Evolutionary conservation across 2,329 filamentous ascomycete genomes (phyloP), one percentile per base, ranked within the genome.

Genomic region (Coniochaeta hoffmannii): DNA sequence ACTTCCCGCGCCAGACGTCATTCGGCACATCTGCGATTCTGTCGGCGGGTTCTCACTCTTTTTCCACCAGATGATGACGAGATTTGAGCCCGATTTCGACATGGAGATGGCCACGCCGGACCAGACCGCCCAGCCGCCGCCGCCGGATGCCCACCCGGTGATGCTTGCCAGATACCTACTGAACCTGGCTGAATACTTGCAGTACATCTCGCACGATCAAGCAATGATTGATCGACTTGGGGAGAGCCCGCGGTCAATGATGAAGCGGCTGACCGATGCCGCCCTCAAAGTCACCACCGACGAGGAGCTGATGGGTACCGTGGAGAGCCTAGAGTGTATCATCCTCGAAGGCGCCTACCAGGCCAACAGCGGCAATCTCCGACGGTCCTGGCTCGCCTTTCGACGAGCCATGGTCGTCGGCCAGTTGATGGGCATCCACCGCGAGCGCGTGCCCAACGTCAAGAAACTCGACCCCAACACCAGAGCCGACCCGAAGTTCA

Each of bases 251-350:
- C 58, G 53, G 12, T 38, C 9, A 3, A 62, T 70, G 6, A 63
- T 66, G 64, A 51, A 59, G 4, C 62, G 62, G 0, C 44, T 66
- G 0, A 63, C 71, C 2, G 64, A 69, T 14, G 63, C 63, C 0
- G 67, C 66, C 1, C 66, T 63, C 12, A 56, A 69, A 10, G 71
- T 82, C 2, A 76, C 73, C 0, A 69, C 67, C 7, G 71, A 79
- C 19, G 74, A 80, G 41, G 71, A 74, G 2, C 63, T 82, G 0
- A 59, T 74, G 0, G 66, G 64, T 17, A 74, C 71, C 0, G 36
- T 79, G 1, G 76, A 80, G 53, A 76, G 76, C 0, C 60, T 81
- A 2, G 75, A 79, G 55, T 78, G 74, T 49, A 58, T 81, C 9
- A 68, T 79, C 58, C 65, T 81, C 0, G 72, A 79, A 58, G 69